A percentile compares a stretch with the other conserved stretches of the same genome.
These are phyloP conservation scores for Protostelium mycophagum DNA, from an alignment of 78 protist genomes.

Conservation along the genomic window DNA sequence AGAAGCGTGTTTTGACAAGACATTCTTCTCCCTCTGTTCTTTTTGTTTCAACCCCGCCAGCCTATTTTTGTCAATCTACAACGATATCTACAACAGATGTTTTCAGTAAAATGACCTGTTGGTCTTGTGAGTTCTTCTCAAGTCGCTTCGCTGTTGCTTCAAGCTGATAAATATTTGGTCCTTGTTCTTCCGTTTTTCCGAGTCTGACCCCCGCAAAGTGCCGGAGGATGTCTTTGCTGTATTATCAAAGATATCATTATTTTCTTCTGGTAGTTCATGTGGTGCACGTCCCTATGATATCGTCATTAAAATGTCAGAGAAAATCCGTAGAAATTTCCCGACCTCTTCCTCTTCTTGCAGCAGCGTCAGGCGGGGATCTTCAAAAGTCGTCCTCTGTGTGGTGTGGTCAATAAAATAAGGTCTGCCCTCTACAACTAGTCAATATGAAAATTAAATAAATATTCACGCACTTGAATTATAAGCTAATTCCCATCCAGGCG, in stretches of 20 bases:
- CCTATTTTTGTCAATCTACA: background rate
- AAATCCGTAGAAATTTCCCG: background rate
- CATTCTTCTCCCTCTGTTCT: background rate
- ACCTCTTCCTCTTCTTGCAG: background rate
- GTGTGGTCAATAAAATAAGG: background rate
- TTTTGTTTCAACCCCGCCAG: background rate
- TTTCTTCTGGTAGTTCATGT: background rate
- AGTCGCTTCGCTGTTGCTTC: background rate
- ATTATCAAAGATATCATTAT: background rate
- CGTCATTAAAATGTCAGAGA: background rate
- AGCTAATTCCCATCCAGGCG: background rate
- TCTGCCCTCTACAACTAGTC: background rate
- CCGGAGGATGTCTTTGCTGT: background rate
- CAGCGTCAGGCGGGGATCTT: background rate
- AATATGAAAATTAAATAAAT: too few relatives aligned
- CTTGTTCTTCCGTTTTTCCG: background rate
- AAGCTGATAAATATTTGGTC: background rate
- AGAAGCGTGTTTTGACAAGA: background rate
- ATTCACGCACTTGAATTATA: background rate
- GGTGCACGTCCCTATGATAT: background rate
- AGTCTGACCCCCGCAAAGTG: background rate
- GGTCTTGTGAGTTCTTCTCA: background rate
- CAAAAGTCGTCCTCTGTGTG: background rate
- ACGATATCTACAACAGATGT: background rate
- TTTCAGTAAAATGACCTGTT: background rate